phyloP scores from a whole-genome alignment of 352 stramenopile species.

The Globisporangium apiculatum region DNA sequence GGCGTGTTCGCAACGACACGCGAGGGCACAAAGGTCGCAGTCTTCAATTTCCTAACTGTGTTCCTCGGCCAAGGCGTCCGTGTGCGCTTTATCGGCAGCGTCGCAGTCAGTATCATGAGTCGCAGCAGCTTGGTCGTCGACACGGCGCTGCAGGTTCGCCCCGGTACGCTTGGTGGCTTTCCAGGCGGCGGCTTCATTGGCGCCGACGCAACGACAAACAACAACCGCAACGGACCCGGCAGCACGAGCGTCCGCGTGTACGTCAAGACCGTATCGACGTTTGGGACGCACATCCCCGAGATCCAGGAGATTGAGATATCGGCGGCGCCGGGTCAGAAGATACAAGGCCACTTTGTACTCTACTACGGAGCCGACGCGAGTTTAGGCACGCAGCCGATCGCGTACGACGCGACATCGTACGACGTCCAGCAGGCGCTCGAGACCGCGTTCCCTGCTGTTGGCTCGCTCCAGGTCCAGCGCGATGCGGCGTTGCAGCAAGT shows the following conservation, averaged over 20 bases:
- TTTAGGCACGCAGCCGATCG: conserved; percentile 36
- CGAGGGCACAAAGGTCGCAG: conserved; percentile 83
- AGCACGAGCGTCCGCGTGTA: conserved; percentile 88
- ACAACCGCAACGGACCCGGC: conserved; percentile 93
- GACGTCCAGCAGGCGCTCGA: conserved; percentile 52
- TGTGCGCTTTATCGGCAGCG: conserved; percentile 81
- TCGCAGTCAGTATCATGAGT: conserved; percentile 87
- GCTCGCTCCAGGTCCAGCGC: conserved; percentile 38
- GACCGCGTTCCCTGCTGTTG: conserved; percentile 42
- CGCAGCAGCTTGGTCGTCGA: conserved; percentile 90
- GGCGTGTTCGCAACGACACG: conserved; percentile 55
- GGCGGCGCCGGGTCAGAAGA: conserved; percentile 72
- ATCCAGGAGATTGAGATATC: conserved; percentile 88
- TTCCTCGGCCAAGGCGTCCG: conserved; percentile 79
- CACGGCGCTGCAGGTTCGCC: conserved; percentile 64
- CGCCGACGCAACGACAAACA: conserved; percentile 64
- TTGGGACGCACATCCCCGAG: conserved; percentile 77
- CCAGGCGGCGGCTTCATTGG: conserved; percentile 85
- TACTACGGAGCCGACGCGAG: conserved; percentile 18
- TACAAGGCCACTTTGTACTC: conserved; percentile 76
- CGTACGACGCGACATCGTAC: conserved; percentile 66
- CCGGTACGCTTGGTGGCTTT: conserved; percentile 91
- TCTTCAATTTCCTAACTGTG: conserved; percentile 96
- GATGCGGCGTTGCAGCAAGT: conserved; percentile 48
- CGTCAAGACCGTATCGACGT: conserved; percentile 89